Conservation (phyloP, 2,329 filamentous ascomycete genomes). For the Pseudocercospora eumusae region DNA sequence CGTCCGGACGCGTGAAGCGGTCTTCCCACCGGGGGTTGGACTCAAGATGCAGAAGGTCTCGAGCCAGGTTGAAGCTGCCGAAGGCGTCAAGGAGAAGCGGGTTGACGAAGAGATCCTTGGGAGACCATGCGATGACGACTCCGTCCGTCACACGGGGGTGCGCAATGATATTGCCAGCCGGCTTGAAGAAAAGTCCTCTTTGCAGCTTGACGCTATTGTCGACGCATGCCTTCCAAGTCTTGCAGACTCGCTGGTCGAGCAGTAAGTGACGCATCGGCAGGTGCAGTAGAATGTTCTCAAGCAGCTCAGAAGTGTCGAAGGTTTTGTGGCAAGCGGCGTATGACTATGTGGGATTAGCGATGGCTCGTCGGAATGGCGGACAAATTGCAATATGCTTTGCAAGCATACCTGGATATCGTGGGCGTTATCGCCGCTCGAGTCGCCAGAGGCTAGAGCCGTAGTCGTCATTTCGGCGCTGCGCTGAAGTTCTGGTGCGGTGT, state of each 20-base stretch:
- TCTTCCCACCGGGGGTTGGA: background rate
- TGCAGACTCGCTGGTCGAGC: background rate
- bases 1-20: background rate
- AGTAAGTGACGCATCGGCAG: slow-evolving; percentile 2
- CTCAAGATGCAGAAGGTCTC: background rate
- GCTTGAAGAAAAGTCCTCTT: background rate
- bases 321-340: background rate
- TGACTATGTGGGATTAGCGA: background rate
- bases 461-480: background rate
- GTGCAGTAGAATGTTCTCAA: slow-evolving; percentile 1
- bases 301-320: background rate
- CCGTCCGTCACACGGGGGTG: background rate
- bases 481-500: background rate
- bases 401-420: background rate
- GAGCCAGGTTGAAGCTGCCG: background rate
- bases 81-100: background rate
- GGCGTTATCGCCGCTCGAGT: background rate
- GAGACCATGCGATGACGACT: background rate
- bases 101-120: background rate
- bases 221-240: background rate
- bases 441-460: background rate
- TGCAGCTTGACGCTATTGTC: background rate
- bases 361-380: background rate
- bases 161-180: background rate
- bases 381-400: background rate